These are phyloP conservation scores for Raphanus hybrid DNA, from an alignment of 441 rosid species.

Conservation along the genomic window DNA sequence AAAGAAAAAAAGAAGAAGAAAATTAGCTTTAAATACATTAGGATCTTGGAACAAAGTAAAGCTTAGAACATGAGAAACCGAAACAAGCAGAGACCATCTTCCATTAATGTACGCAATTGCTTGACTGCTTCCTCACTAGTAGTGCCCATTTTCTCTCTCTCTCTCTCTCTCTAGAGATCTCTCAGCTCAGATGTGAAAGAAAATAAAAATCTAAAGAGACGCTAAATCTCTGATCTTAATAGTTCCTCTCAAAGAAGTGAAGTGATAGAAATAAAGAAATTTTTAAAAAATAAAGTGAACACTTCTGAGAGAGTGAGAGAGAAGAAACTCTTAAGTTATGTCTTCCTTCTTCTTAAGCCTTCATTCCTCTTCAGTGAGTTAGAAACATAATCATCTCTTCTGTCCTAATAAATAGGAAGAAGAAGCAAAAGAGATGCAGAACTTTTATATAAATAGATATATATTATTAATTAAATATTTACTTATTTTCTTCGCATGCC, in stretches of 20 bases:
- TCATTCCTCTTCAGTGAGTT: constrained; percentile 5
- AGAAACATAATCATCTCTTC: background rate
- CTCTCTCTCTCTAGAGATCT: constrained; percentile 11
- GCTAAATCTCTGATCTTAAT: constrained; percentile 37
- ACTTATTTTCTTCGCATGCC: background rate
- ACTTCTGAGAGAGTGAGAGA: constrained; percentile 24
- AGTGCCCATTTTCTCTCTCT: constrained; percentile 45
- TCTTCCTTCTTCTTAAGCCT: background rate
- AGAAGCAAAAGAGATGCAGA: background rate
- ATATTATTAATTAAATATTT: no score
- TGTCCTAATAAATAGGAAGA: background rate
- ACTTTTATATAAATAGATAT: no score
- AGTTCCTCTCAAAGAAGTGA: constrained; percentile 19
- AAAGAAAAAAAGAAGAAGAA: background rate
- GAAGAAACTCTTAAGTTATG: background rate
- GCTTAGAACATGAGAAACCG: constrained; percentile 23
- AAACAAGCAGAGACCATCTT: constrained; percentile 59
- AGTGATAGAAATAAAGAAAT: constrained; percentile 3
- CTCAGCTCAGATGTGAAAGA: constrained; percentile 34
- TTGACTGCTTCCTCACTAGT: constrained; percentile 70
- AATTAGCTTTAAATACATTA: background rate
- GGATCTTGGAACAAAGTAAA: constrained; percentile 15
- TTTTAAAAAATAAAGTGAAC: background rate
- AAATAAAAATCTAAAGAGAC: constrained; percentile 26
- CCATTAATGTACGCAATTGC: constrained; percentile 72